Evolutionary conservation across 2,329 filamentous ascomycete genomes (phyloP), one percentile per base, ranked within the genome.

Genomic region (Alternaria sp.): DNA sequence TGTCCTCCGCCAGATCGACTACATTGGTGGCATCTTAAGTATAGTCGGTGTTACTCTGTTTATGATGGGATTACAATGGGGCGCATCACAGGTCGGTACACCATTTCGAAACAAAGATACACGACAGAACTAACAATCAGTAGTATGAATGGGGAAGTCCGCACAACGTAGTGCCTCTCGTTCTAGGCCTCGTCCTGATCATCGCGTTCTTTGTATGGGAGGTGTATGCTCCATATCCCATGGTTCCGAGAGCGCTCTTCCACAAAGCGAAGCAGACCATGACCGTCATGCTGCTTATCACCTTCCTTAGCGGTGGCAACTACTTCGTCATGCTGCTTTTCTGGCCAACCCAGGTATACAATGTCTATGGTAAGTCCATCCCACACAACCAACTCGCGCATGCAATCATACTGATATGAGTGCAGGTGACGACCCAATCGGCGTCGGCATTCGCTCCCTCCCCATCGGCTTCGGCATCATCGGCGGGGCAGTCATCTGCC

Each of bases 381-480:
- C 4, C 7, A 13, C 5, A 13, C 6, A 5, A 4, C 2, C 1
- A 4, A 23, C 2, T 10, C 11, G 1, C 23, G 10, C 7, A 13
- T 2, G 2, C 34, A 21, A 51, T 51, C 24, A 54, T 13, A n/a
- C 37, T 67, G 21, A 65, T 26, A 57, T 6, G 2, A 6, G 8
- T 24, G 8, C n/a, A 72, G 71, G 71, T 26, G 85, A 90, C 62
- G 85, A 89, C 62, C 86, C 87, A 0, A 73, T 88, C 17, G 82
- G 80, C 23, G 83, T 90, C 53, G 88, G 88, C n/a, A 76, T 90
- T 57, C 83, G 88, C 56, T 86, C 85, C 39, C 74, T 91, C 5
- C 88, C 88, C 1, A 82, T 90, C 61, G 87, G 86, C 2, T 86
- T 90, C 60, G 83, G 83, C 24, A 88, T 90, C 67, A 80, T 90